Evolutionary conservation across 176 grass and related monocot genomes (phyloP), one percentile per base, ranked within the genome.

Genomic region (Oryza longistaminata): DNA sequence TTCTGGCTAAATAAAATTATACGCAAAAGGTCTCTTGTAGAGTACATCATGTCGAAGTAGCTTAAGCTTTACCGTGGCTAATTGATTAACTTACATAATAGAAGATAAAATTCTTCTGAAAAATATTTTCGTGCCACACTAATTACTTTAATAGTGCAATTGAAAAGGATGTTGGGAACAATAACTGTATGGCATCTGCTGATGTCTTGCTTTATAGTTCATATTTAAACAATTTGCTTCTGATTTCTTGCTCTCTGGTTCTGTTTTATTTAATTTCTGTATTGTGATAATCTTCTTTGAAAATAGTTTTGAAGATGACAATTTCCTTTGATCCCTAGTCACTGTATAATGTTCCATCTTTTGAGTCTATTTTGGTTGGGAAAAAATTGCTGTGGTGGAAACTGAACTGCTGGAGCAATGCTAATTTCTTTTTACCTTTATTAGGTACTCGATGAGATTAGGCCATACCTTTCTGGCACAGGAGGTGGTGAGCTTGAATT

Each of bases 401-500:
- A 21, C 13, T 86, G 3, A 26, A 27, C 11, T 52, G 5, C 13
- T 82, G 12, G 65, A 45, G 21, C 49, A 15, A 15, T 64, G 42
- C 29, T 84, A 52, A 81, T 46, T 24, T 73, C 26, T 44, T 64
- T 85, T 85, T 16, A 39, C 9, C 29, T 22, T 34, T 74, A 29
- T 72, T 81, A 99, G 96, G 96, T 99, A 37, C 96, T 99, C 34
- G 86, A 94, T 14, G 96, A 96, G 81, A 99, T 99, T 33, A 96
- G 96, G 90, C 96, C 96, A 25, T 99, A 96, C 88, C 93, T 98
- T 80, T 71, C 88, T 35, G 96, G 96, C 39, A 96, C 96, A 44
- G 96, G 93, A 22, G 96, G 96, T 31, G 93, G 96, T 53, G 89
- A 99, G 37, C 96, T 99, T 11, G 88, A 94, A 64, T 88, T 99